phyloP scores from a whole-genome alignment of 2,329 filamentous ascomycete genomes.

The Colletotrichum sp. region DNA sequence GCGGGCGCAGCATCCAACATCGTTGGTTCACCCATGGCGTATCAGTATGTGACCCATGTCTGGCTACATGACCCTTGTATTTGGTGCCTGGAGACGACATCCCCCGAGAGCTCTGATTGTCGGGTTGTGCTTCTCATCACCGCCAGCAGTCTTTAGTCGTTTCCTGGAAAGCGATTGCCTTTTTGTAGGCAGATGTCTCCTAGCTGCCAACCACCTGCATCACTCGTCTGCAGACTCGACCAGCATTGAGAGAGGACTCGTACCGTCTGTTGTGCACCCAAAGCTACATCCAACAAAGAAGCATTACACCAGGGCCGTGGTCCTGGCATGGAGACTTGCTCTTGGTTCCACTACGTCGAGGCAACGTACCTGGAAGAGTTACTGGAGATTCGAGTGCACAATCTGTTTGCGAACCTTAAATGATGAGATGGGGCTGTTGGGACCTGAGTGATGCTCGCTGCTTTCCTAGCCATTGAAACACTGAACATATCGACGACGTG shows the following conservation, averaged over 20 bases:
- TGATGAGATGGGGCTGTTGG: neutral
- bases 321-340: neutral
- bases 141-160: neutral
- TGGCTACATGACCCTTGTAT: neutral
- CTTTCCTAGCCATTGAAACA: neutral
- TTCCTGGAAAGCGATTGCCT: neutral
- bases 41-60: neutral
- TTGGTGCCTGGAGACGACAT: neutral
- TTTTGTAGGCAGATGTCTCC: neutral
- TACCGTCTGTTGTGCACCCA: neutral
- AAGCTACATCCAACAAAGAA: neutral
- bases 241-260: neutral
- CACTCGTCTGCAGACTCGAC: neutral
- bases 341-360: neutral
- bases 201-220: neutral
- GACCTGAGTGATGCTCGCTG: neutral
- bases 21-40: neutral
- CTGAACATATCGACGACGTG: neutral
- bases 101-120: neutral
- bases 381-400: neutral
- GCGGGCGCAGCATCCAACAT: neutral
- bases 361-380: neutral
- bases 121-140: neutral
- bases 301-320: neutral
- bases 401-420: neutral